Evolutionary conservation across 2,329 filamentous ascomycete genomes (phyloP).

Genomic region (Nakataea oryzae): DNA sequence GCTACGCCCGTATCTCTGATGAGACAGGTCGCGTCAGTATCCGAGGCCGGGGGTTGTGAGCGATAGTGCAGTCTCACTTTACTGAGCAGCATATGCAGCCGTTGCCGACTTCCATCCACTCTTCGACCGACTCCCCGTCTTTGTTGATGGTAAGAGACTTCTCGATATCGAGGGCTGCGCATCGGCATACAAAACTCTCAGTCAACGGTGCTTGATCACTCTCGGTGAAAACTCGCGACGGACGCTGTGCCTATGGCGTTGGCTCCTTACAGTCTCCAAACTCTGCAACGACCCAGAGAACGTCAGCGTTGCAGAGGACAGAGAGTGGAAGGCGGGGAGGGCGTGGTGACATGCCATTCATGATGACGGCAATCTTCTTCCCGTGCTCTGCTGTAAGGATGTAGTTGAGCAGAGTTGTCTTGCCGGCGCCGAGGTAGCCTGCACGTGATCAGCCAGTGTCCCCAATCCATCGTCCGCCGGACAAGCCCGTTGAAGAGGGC

Average conservation of each 20-base stretch:
- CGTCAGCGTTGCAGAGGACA: neutral
- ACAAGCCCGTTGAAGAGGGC: neutral
- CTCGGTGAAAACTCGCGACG: neutral
- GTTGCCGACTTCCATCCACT: slow-evolving; percentile 94
- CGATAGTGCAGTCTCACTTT: slow-evolving; percentile 46
- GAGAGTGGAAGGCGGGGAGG: neutral
- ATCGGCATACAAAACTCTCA: slow-evolving; percentile 8
- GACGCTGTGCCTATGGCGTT: slow-evolving; percentile 2
- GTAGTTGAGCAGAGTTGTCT: slow-evolving; percentile 92
- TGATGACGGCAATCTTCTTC: slow-evolving; percentile 95
- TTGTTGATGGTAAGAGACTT: slow-evolving; percentile 89
- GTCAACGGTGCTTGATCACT: neutral
- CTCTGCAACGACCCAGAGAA: slow-evolving; percentile 36
- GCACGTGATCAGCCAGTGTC: neutral
- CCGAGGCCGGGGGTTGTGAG: neutral
- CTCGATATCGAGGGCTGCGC: slow-evolving; percentile 81
- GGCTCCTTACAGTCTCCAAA: slow-evolving; percentile 45
- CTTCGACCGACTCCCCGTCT: slow-evolving; percentile 70
- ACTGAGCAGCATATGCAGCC: slow-evolving; percentile 97
- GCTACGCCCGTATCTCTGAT: slow-evolving; percentile 78
- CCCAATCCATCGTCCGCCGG: too few relatives aligned
- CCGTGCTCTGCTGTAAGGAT: slow-evolving; percentile 91
- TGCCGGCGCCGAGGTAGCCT: slow-evolving; percentile 93
- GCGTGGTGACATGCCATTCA: slow-evolving; percentile 55
- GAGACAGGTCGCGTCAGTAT: neutral